A percentile compares a stretch with the other conserved stretches of the same genome.
Evolutionary conservation across 225 moss, liverwort and hornwort species (phyloP).

Genomic region (Physcomitrellopsis africana): DNA sequence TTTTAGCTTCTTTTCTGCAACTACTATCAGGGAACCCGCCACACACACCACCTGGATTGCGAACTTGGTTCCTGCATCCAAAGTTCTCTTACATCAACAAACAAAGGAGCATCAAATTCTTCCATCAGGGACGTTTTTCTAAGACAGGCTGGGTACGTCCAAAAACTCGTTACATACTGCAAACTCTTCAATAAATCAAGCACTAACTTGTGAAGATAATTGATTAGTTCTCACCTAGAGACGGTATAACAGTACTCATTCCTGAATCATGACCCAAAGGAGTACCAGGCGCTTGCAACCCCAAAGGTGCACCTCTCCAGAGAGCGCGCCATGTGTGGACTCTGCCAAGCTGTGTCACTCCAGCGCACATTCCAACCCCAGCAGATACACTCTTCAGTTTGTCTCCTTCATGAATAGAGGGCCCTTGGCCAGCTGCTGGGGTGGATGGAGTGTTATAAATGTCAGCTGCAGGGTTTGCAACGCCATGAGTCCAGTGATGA

Average conservation of each 20-base stretch:
- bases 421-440: slow-evolving; percentile 26
- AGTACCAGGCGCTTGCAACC: slow-evolving; percentile 27
- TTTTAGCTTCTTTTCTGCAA: slow-evolving; percentile 32
- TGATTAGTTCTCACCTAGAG: slow-evolving; percentile 24
- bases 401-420: slow-evolving; percentile 22
- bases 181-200: neutral
- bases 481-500: slow-evolving; percentile 30
- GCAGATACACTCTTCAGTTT: slow-evolving; percentile 32
- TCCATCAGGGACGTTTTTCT: neutral
- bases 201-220: neutral
- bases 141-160: too few relatives aligned
- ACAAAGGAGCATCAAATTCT: neutral
- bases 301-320: slow-evolving; percentile 18
- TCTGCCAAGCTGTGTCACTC: slow-evolving; percentile 32
- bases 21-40: slow-evolving; percentile 34
- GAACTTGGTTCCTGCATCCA: slow-evolving; percentile 33
- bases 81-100: neutral
- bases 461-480: slow-evolving; percentile 24
- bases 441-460: slow-evolving; percentile 28
- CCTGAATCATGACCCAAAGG: slow-evolving; percentile 22
- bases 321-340: slow-evolving; percentile 38
- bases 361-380: slow-evolving; percentile 32
- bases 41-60: slow-evolving; percentile 38
- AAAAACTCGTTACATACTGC: too few relatives aligned
- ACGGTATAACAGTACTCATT: slow-evolving; percentile 26